These are phyloP conservation scores for Actinidia arguta DNA, from an alignment of 179 eudicot genomes.

Conservation along the genomic window DNA sequence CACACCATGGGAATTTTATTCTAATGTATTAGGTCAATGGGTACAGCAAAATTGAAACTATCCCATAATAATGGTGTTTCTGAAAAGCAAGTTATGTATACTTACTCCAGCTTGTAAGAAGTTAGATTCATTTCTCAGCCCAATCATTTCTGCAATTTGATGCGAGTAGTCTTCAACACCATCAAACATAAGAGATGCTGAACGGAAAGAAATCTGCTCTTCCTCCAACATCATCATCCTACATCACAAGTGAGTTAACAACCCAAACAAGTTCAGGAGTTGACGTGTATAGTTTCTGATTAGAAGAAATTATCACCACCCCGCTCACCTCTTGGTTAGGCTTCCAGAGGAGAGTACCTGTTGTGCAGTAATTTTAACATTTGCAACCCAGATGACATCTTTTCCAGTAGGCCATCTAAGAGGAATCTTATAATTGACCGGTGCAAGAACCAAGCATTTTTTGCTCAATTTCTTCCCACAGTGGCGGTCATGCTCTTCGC, in stretches of 20 bases:
- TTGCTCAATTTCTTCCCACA: constrained; percentile 51
- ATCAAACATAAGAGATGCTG: constrained; percentile 81
- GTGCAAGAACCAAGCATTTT: constrained; percentile 77
- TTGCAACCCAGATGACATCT: constrained; percentile 96
- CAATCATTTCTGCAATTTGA: constrained; percentile 99
- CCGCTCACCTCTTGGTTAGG: constrained; percentile 85
- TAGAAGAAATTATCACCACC: constrained; percentile 15
- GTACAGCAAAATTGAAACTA: not conserved
- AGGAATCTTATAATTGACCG: constrained; percentile 77
- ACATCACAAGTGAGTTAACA: constrained; percentile 23
- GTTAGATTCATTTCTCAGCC: constrained; percentile 87
- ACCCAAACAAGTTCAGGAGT: constrained; percentile 13
- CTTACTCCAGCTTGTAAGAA: constrained; percentile 89
- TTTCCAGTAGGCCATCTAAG: constrained; percentile 96
- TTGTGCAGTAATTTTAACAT: constrained; percentile 93
- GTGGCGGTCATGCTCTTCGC: constrained; percentile 69
- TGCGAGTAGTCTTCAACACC: constrained; percentile 96
- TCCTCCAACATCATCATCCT: constrained; percentile 99
- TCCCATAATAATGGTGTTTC: not conserved
- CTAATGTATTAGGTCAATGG: not conserved
- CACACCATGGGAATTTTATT: not conserved
- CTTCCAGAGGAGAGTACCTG: constrained; percentile 98
- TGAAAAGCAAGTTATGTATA: constrained; percentile 8
- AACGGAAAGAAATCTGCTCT: constrained; percentile 93
- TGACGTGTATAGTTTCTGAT: not conserved